Conservation (phyloP, 1,139 yeast species). For the Taphrina flavorubra region DNA sequence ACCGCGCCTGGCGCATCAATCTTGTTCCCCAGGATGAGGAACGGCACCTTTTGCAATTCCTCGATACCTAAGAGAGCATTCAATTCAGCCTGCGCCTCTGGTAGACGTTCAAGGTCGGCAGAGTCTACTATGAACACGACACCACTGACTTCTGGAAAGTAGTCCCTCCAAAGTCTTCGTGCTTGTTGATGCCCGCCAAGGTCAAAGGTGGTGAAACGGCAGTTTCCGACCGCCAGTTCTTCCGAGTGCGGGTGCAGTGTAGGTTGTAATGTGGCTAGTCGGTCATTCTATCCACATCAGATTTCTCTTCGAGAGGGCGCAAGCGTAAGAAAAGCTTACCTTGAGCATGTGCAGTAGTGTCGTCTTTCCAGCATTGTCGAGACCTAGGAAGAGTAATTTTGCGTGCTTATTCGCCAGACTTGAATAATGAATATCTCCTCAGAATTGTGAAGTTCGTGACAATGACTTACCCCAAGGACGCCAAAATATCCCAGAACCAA, state of each 20-base stretch:
- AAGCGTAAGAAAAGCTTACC: constrained; percentile 45
- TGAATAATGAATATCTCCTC: constrained; percentile 49
- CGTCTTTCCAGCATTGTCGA: constrained; percentile 98
- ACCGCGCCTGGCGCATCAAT: constrained; percentile 94
- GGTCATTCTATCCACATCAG: constrained; percentile 65
- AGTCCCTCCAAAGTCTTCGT: constrained; percentile 98
- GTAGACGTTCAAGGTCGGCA: constrained; percentile 93
- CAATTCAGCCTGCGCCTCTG: constrained; percentile 91
- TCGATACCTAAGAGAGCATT: constrained; percentile 91
- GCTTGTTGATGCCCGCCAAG: constrained; percentile 99
- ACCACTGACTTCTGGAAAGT: constrained; percentile 98
- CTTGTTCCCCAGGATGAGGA: constrained; percentile 92
- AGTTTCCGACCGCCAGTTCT: constrained; percentile 94
- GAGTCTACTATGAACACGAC: constrained; percentile 96
- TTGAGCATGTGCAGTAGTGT: constrained; percentile 95
- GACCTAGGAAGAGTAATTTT: constrained; percentile 89
- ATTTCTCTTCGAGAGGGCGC: not conserved
- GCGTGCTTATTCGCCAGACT: constrained; percentile 97
- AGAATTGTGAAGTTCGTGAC: not conserved
- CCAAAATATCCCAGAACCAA: constrained; percentile 41
- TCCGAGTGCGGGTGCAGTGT: constrained; percentile 98
- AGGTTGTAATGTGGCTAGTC: constrained; percentile 96
- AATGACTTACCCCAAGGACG: constrained; percentile 34
- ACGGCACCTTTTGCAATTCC: constrained; percentile 87
- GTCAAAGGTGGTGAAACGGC: constrained; percentile 96